Evolutionary conservation across 2,329 filamentous ascomycete species (phyloP), one percentile per base, ranked within the genome.

Genomic region (Cadophora malorum): DNA sequence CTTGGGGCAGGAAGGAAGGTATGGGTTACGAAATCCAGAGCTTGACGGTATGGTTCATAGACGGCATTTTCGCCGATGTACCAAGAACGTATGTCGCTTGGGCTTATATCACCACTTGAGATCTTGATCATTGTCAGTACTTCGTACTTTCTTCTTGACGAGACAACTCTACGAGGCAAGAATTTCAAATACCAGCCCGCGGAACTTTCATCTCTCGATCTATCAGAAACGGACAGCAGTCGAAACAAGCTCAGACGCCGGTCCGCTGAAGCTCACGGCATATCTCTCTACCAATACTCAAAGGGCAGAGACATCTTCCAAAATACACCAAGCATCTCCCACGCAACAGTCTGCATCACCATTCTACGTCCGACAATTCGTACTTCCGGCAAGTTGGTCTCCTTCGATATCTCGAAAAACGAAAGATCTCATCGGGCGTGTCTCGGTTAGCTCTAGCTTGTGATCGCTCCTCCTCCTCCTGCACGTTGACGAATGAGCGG

Each of bases 401-500:
- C 35, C 8, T 3, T 38, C 45, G 45, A 49, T 5, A 14, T 53
- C 35, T 16, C n/a, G n/a, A 55, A 66, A 58, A 55, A 49, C n/a
- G 55, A 53, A 21, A 25, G 23, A 55, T 23, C 31, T 52, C 41
- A 35, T 50, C 63, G 21, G 28, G n/a, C 56, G 28, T 41, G 33
- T 28, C 55, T 61, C 56, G 55, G 55, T 19, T 19, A 31, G 28
- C 60, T 52, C 33, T 25, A 35, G 45, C 41, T 62, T 62, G 45
- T 47, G 59, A 47, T 61, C 38, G n/a, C 12, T 60, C 21, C 14
- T 31, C 41, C 14, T 31, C 41, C 23, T 62, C 59, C 25, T 23
- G 21, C 21, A 14, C 31, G 28, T 12, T 62, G 52, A 63, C 66
- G 66, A 68, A 68, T 68, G 35, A 68, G 63, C 47, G 50, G 14